Evolutionary conservation across 129 eudicot species (phyloP), one percentile per base, ranked within the genome.

Genomic region (Deinandra increscens): DNA sequence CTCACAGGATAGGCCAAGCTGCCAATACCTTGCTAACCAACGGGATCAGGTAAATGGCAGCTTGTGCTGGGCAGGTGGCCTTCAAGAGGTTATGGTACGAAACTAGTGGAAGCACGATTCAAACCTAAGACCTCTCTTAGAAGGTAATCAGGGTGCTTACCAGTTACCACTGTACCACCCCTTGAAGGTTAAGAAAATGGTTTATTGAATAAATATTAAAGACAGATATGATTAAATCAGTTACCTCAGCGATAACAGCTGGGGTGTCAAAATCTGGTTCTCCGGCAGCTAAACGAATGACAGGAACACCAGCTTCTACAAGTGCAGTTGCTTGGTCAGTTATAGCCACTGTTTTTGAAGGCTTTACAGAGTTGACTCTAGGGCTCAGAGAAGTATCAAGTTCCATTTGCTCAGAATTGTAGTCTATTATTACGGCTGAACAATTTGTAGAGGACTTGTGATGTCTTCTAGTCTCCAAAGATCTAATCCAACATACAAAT

Each of bases 181-280:
- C 31, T 26, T 26, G 31, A 26, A 26, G 31, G 31, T 26, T 26
- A 51, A 51, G 60, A 18, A n/a, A 62, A 63, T 15, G 37, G 41
- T 36, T 50, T 48, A 64, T 18, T 54, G 26, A n/a, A 66, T 59
- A n/a, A 45, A 17, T 36, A 31, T 26, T 26, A 72, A 8, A 49
- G 33, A 69, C 13, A 5, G 23, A 55, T 46, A 60, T 60, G 7
- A 38, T 67, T 13, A 59, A 29, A 56, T 46, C n/a, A 73, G 12
- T 64, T 54, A 91, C 97, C 95, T 92, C 96, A 44, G 87, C 89
- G 60, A 92, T 88, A 46, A 70, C 82, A 53, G 86, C 50, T 0
- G 98, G 98, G 22, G 98, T 92, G 83, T 88, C 98, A 75, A 92
- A 92, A 83, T 92, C 98, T 17, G 98, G 98, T 74, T 92, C 98